A percentile compares a stretch with the other conserved stretches of the same genome.
Conservation (phyloP, 2,329 filamentous ascomycete species). For the Plenodomus biglobosus region DNA sequence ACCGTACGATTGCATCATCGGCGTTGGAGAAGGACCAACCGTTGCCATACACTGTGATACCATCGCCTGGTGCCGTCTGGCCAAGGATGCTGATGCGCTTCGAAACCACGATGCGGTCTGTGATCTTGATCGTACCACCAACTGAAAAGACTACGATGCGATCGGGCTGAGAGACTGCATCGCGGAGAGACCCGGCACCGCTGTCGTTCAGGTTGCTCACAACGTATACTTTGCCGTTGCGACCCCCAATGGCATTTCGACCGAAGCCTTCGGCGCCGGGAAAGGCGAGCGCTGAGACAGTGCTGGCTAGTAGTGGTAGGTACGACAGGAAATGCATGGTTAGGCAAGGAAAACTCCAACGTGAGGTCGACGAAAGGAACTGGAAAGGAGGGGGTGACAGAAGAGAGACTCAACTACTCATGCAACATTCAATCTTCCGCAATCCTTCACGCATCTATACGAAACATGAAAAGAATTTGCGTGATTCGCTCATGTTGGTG, state of each 20-base stretch:
- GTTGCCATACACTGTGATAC: conserved; percentile 58
- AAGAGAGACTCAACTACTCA: too few species aligned
- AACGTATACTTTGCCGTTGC: conserved; percentile 52
- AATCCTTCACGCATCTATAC: too few species aligned
- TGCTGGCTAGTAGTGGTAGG: conserved; percentile 20
- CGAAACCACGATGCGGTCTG: conserved; percentile 50
- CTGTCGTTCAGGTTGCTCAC: conserved; percentile 54
- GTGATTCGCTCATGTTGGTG: background rate
- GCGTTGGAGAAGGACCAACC: conserved; percentile 57
- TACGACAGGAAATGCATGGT: conserved; percentile 18
- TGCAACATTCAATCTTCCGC: too few species aligned
- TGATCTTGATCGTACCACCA: conserved; percentile 55
- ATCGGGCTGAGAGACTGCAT: conserved; percentile 53
- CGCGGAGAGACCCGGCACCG: conserved; percentile 54
- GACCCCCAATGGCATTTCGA: conserved; percentile 50
- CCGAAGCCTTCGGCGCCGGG: conserved; percentile 56
- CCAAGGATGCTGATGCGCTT: conserved; percentile 55
- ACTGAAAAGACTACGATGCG: conserved; percentile 56
- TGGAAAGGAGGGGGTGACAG: too few species aligned
- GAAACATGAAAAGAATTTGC: background rate
- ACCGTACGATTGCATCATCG: conserved; percentile 57
- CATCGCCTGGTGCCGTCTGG: conserved; percentile 54
- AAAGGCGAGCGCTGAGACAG: conserved; percentile 45
- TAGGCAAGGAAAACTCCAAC: background rate
- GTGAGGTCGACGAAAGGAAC: background rate